Evolutionary conservation across 805 yeast genomes (phyloP), one percentile per base, ranked within the genome.

Genomic region (Wickerhamiella brachini): DNA sequence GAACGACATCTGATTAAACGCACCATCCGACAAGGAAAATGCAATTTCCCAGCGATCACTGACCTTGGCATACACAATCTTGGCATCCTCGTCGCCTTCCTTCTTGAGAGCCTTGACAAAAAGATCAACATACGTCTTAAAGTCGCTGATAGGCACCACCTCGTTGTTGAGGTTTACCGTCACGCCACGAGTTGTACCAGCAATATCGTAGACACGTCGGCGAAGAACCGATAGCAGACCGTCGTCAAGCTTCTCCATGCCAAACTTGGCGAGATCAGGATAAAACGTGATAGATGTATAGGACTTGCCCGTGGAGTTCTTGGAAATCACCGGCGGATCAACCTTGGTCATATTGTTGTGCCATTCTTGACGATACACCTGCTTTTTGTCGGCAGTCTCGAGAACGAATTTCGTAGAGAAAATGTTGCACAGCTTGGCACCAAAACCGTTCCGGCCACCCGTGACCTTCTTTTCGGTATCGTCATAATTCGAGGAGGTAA

Each of bases 371-470:
- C 73, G 72, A 64, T 93, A 93, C 44, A 76, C 68, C 60, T 78
- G 75, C 49, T 76, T 81, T 49, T 79, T 75, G 66, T 93, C 96
- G 18, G 95, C 90, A 6, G 98, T 93, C 65, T 88, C 96, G 26
- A 93, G 75, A 13, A 73, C 76, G 63, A 93, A 93, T 61, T 83
- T 82, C 3, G 88, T 84, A 23, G 96, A 87, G 66, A 90, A 93
- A 55, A 93, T 93, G 66, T 93, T 93, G 78, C 98, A 93, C 51
- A 93, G 68, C 63, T 93, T 93, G 47, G 98, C 98, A 68, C 98
- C 98, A 64, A 81, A 93, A 56, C 98, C 98, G 65, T 93, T 93
- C 72, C 98, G 80, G 67, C 98, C 98, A 71, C 98, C 98, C 1
- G 95, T 86, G 34, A 93, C 97, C 67, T 93, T 93, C 68, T 86